These are phyloP conservation scores for Platanthera zijinensis DNA, from an alignment of 106 monocot species.

Conservation along the genomic window DNA sequence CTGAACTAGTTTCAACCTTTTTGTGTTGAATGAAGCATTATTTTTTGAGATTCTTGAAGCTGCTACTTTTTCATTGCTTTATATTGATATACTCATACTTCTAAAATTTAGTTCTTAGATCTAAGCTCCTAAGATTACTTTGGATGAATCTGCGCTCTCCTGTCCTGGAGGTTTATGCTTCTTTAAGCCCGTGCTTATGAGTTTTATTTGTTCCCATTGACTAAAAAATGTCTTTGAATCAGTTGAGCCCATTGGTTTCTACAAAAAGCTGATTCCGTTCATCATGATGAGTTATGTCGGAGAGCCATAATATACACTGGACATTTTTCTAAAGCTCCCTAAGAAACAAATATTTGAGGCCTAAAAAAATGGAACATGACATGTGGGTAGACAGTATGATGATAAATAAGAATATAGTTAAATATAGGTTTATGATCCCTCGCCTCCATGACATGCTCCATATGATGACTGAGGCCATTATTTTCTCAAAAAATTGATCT, in stretches of 20 bases:
- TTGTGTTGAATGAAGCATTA: neutral
- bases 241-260: neutral
- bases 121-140: neutral
- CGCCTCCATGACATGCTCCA: too few species aligned
- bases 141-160: neutral
- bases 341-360: neutral
- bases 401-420: too few species aligned
- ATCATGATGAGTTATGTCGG: neutral
- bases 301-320: neutral
- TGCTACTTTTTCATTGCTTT: neutral
- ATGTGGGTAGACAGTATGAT: too few species aligned
- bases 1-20: neutral
- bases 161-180: too few species aligned
- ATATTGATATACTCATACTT: neutral
- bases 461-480: too few species aligned
- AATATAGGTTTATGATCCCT: too few species aligned
- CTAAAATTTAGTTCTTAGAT: neutral
- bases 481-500: too few species aligned
- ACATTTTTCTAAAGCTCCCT: neutral
- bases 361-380: too few species aligned
- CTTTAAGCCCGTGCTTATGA: neutral
- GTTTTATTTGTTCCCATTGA: neutral
- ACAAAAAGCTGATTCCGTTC: neutral
- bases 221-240: neutral
- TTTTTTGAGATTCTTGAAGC: neutral